Percentiles rank a stretch among this genome's conserved stretches.
phyloP scores from a whole-genome alignment of 1,284 basidiomycete genomes.

The Coniferiporia weirii region DNA sequence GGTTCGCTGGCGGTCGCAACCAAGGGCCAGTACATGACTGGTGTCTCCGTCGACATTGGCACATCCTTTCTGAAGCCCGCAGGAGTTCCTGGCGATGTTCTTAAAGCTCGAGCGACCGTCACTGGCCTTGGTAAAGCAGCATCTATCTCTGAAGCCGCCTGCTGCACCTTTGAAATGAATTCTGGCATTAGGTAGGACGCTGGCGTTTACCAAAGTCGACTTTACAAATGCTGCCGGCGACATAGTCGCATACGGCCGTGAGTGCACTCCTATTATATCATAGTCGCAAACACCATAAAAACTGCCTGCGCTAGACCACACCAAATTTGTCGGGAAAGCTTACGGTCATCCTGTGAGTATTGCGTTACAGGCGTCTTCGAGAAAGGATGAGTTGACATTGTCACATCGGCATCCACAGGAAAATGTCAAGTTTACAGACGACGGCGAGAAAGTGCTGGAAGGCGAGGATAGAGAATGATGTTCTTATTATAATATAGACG shows the following conservation, averaged over 20 bases:
- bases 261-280: conserved; percentile 25
- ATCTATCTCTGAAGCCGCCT: background rate
- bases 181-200: conserved; percentile 57
- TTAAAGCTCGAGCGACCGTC: conserved; percentile 57
- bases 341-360: conserved; percentile 52
- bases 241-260: conserved; percentile 81
- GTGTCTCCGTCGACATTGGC: conserved; percentile 84
- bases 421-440: conserved; percentile 77
- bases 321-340: conserved; percentile 83
- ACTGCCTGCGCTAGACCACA: conserved; percentile 58
- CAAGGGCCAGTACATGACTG: conserved; percentile 80
- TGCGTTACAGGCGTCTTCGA: background rate
- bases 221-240: conserved; percentile 68
- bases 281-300: conserved; percentile 14
- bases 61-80: conserved; percentile 77
- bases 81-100: conserved; percentile 57
- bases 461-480: conserved; percentile 52
- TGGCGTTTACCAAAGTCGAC: conserved; percentile 78
- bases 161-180: background rate
- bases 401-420: conserved; percentile 35
- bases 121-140: conserved; percentile 50
- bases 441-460: conserved; percentile 68
- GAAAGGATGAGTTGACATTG: conserved; percentile 1
- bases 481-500: conserved; percentile 3
- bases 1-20: conserved; percentile 81